A percentile compares a stretch with the other conserved stretches of the same genome.
Evolutionary conservation across 2,329 filamentous ascomycete genomes (phyloP).

Genomic region (Cladosporium sp.): DNA sequence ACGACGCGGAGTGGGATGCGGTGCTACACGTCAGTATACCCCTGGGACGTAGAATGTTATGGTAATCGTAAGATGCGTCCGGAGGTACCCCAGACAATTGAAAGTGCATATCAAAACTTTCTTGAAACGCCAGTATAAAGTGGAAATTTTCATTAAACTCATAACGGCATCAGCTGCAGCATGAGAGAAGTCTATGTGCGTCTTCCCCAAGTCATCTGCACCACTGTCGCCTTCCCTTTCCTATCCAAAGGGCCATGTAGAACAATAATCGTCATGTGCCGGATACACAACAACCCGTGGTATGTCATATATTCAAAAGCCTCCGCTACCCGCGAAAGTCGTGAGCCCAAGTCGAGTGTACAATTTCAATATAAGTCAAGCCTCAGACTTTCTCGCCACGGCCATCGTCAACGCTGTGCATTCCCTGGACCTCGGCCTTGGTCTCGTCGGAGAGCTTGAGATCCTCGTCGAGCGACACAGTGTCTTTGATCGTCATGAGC

Average conservation of each 20-base stretch:
- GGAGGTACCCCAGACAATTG: no score
- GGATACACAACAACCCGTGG: no score
- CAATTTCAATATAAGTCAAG: neutral
- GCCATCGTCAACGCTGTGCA: constrained; percentile 9
- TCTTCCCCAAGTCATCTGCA: neutral
- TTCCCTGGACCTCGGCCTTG: constrained; percentile 59
- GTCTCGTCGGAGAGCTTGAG: constrained; percentile 83
- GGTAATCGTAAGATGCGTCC: no score
- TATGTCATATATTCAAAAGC: neutral
- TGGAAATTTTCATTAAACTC: neutral
- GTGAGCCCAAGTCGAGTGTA: neutral
- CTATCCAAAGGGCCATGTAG: no score
- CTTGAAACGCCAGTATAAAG: no score
- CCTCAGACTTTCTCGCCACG: constrained; percentile 17
- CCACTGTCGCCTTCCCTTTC: neutral
- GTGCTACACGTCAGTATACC: no score
- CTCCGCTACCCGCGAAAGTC: neutral
- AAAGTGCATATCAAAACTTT: no score
- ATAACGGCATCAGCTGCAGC: neutral
- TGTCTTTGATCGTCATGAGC: constrained; percentile 73
- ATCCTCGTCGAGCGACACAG: constrained; percentile 76
- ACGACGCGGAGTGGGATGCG: no score
- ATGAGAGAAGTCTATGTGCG: neutral
- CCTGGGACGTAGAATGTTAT: no score
- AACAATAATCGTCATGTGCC: no score